A percentile compares a stretch with the other conserved stretches of the same genome.
Conservation (phyloP, 805 yeast genomes). For the Scheffersomyces amazonensis region DNA sequence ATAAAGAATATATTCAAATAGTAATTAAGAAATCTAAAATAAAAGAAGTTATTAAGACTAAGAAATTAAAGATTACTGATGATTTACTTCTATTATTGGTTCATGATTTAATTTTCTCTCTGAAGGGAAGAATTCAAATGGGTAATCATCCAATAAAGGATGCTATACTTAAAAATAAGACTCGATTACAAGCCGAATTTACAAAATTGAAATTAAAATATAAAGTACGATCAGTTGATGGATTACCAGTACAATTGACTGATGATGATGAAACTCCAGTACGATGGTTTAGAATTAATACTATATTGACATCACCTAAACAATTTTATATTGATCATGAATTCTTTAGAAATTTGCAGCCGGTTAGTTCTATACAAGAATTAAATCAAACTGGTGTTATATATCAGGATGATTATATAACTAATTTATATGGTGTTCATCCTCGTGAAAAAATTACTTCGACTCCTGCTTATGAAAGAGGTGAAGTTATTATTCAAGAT, state of each 20-base stretch:
- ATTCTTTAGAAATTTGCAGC: conserved; percentile 40
- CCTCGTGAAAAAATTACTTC: conserved; percentile 70
- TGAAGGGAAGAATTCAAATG: conserved; percentile 79
- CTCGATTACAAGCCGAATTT: conserved; percentile 79
- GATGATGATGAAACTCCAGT: conserved; percentile 61
- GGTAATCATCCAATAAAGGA: conserved; percentile 87
- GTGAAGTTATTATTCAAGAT: conserved; percentile 88
- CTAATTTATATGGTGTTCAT: conserved; percentile 76
- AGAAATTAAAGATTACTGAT: conserved; percentile 44
- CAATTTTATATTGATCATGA: conserved; percentile 34
- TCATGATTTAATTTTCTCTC: conserved; percentile 77
- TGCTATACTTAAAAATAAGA: conserved; percentile 71
- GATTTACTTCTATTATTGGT: conserved; percentile 61
- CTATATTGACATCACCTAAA: conserved; percentile 46
- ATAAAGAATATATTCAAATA: conserved; percentile 58
- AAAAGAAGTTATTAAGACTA: conserved; percentile 48
- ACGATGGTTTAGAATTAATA: conserved; percentile 77
- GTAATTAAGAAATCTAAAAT: conserved; percentile 69
- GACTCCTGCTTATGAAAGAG: conserved; percentile 67
- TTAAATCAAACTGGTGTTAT: conserved; percentile 49
- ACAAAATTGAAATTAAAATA: conserved; percentile 73
- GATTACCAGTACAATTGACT: conserved; percentile 28
- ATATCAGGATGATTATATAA: conserved; percentile 71
- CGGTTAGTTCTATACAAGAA: conserved; percentile 42
- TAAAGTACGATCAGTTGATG: conserved; percentile 56